Evolutionary conservation across 805 yeast species (phyloP).

Genomic region (Diddensiella transvaalensis): DNA sequence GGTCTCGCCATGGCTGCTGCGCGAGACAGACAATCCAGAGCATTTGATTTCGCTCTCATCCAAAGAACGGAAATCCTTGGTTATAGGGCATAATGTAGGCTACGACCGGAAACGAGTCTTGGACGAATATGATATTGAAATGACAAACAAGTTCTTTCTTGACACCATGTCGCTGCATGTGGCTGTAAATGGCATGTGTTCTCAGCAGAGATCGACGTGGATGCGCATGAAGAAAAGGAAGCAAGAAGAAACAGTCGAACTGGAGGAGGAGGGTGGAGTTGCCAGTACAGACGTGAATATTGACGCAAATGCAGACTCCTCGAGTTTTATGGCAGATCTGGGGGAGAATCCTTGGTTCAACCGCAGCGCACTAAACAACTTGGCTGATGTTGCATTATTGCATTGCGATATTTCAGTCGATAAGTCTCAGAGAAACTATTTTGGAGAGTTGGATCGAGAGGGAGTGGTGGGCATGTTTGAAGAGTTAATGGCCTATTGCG

Average conservation of each 20-base stretch:
- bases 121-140: conserved; percentile 74
- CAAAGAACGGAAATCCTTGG: conserved; percentile 45
- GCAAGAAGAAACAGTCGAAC: conserved; percentile 18
- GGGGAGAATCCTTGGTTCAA: conserved; percentile 69
- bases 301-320: conserved; percentile 26
- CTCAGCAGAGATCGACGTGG: conserved; percentile 84
- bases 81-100: conserved; percentile 88
- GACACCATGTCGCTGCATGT: conserved; percentile 94
- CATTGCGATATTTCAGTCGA: conserved; percentile 69
- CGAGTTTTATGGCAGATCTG: conserved; percentile 21
- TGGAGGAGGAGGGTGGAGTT: conserved; percentile 14
- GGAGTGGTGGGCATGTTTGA: conserved; percentile 56
- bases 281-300: background rate
- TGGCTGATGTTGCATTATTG: conserved; percentile 72
- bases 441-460: conserved; percentile 51
- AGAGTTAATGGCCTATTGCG: conserved; percentile 72
- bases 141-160: conserved; percentile 69
- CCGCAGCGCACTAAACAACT: conserved; percentile 70
- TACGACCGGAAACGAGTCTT: conserved; percentile 82
- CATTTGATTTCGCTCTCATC: conserved; percentile 78
- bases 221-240: conserved; percentile 35
- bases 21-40: conserved; percentile 41
- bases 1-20: conserved; percentile 82
- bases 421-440: conserved; percentile 64
- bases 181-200: conserved; percentile 87